These are phyloP conservation scores for Dalbergia cultrata DNA, from an alignment of 306 rosid species.

Conservation along the genomic window DNA sequence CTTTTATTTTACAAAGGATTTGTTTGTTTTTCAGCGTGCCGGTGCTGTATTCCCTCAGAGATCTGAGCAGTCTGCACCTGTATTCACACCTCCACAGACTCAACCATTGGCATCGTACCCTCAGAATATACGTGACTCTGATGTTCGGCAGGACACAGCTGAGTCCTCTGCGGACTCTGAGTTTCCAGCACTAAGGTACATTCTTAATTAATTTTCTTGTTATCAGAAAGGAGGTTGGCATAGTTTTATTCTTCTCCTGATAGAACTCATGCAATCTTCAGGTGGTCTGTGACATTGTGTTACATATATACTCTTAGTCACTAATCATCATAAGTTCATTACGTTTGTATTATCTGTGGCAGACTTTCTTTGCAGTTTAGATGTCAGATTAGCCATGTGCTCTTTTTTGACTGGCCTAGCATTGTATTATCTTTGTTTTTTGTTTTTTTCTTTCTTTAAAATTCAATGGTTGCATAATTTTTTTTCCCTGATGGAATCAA, in stretches of 20 bases:
- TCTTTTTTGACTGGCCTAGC: background rate
- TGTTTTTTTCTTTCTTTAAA: background rate
- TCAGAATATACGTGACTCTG: constrained; percentile 68
- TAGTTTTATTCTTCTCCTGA: constrained; percentile 24
- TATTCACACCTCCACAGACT: constrained; percentile 91
- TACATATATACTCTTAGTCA: constrained; percentile 19
- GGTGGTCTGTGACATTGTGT: constrained; percentile 31
- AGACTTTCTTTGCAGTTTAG: constrained; percentile 34
- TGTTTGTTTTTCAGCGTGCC: constrained; percentile 73
- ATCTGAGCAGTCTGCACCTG: constrained; percentile 80
- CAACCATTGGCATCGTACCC: constrained; percentile 88
- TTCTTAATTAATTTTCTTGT: constrained; percentile 30
- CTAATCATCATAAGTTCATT: constrained; percentile 24
- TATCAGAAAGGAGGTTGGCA: constrained; percentile 30
- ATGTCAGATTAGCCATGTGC: constrained; percentile 12
- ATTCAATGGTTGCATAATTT: background rate
- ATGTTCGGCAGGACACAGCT: constrained; percentile 60
- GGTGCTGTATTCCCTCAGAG: constrained; percentile 96
- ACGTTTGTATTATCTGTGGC: background rate
- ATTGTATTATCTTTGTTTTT: too few species aligned
- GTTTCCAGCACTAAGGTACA: constrained; percentile 88
- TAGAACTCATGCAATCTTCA: constrained; percentile 18
- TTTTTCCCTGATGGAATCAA: too few species aligned
- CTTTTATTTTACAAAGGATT: constrained; percentile 36
- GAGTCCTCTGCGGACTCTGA: constrained; percentile 78